Evolutionary conservation across 2,329 filamentous ascomycete species (phyloP), one percentile per base, ranked within the genome.

Genomic region (Akanthomyces uredinophilus): DNA sequence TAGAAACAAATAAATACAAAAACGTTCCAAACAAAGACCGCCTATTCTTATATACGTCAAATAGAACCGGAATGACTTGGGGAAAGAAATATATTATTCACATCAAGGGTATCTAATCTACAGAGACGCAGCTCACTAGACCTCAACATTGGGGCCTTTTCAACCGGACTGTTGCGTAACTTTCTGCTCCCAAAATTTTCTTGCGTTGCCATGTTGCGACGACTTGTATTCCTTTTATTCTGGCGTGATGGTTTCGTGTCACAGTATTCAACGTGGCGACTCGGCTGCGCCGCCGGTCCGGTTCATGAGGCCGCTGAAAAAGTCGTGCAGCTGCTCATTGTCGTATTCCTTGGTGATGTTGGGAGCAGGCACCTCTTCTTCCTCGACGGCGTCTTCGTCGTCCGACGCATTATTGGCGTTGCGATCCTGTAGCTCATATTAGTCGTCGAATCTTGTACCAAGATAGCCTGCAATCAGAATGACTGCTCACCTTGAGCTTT

Each of bases 401-500:
- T 79, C 73, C 16, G 79, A 75, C 13, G 78, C 73, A 57, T 74
- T 77, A 65, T 81, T 83, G 35, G 81, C 78, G 70, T 86, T 84
- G 60, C 83, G 83, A 64, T 86, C 83, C 82, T 87, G 65, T 29
- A 39, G 61, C 57, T 49, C 59, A 59, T 49, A 16, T 39, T 60
- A 56, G 50, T 50, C 41, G 22, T 35, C 32, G 7, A 29, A 29
- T 35, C 32, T 35, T 35, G 32, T 35, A 35, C 20, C 11, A 29
- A 8, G n/a, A 47, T 46, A 16, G 4, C 22, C 20, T 51, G 32
- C 27, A 22, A 32, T 22, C 7, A 50, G 6, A 22, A 44, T 7
- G 10, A n/a, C 29, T 20, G 29, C 77, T 70, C 77, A 94, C 91
- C 85, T 92, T 93, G 64, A 96, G 80, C 68, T 90, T 86, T 74